Conservation (phyloP, 768 basidiomycete genomes). For the Leccinum olivaceopallidum region DNA sequence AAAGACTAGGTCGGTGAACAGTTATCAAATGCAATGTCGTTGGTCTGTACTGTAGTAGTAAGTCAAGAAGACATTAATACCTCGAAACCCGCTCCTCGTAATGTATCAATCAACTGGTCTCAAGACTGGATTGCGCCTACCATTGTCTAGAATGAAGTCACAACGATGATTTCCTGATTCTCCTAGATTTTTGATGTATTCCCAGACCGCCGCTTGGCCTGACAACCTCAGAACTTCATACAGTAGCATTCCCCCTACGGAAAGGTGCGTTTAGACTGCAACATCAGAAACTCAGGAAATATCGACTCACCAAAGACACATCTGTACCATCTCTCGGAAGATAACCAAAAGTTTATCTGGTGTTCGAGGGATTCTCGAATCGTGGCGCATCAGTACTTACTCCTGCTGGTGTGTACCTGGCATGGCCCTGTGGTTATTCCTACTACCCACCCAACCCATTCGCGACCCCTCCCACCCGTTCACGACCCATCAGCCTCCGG, state of each 20-base stretch:
- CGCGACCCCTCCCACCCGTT: too few relatives aligned
- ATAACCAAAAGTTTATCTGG: slow-evolving; percentile 58
- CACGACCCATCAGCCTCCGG: too few relatives aligned
- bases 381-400: too few relatives aligned
- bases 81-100: slow-evolving; percentile 80
- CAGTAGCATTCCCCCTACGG: slow-evolving; percentile 91
- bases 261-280: slow-evolving; percentile 3
- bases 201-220: slow-evolving; percentile 65
- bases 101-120: slow-evolving; percentile 2
- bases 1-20: slow-evolving; percentile 92
- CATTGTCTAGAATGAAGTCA: slow-evolving; percentile 92
- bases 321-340: slow-evolving; percentile 86
- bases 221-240: slow-evolving; percentile 32
- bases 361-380: too few relatives aligned
- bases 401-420: too few relatives aligned
- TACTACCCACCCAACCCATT: too few relatives aligned
- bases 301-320: slow-evolving; percentile 68
- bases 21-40: slow-evolving; percentile 43
- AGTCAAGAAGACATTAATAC: slow-evolving; percentile 37
- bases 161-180: slow-evolving; percentile 45
- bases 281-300: neutral
- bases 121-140: slow-evolving; percentile 38
- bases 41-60: neutral
- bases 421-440: too few relatives aligned
- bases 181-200: slow-evolving; percentile 57